Evolutionary conservation across 2,329 filamentous ascomycete species (phyloP).

Genomic region (Scedosporium minutisporum): DNA sequence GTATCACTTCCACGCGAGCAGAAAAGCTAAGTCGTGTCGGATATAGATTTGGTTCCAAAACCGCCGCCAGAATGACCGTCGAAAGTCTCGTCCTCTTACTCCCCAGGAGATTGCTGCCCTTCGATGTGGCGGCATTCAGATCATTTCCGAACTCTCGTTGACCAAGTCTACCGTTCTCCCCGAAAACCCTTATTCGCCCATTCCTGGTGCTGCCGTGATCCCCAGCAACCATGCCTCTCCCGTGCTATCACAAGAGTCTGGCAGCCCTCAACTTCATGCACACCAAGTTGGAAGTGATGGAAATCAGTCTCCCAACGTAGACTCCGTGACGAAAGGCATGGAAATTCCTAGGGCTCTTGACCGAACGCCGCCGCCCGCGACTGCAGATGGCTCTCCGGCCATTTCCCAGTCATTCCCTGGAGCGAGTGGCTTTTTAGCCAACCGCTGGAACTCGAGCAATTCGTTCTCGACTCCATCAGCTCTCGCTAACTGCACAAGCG

Average conservation of each 20-base stretch:
- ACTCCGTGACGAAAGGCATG: not conserved
- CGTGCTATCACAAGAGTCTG: not conserved
- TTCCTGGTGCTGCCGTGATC: not conserved
- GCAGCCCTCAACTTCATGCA: not conserved
- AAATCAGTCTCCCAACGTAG: not conserved
- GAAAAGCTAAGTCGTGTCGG: too few relatives aligned
- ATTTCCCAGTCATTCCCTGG: slow-evolving; percentile 31
- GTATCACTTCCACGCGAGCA: too few relatives aligned
- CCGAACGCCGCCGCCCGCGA: not conserved
- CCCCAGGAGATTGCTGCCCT: slow-evolving; percentile 63
- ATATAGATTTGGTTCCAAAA: slow-evolving; percentile 97
- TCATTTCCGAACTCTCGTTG: slow-evolving; percentile 34
- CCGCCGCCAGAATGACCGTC: slow-evolving; percentile 80
- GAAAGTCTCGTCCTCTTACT: slow-evolving; percentile 76
- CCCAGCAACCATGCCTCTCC: not conserved
- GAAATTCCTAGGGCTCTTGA: not conserved
- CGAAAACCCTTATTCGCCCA: slow-evolving; percentile 13
- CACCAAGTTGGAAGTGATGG: not conserved
- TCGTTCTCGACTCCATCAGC: slow-evolving; percentile 41
- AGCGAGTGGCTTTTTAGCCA: slow-evolving; percentile 42
- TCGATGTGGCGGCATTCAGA: slow-evolving; percentile 43
- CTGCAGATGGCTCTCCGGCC: slow-evolving; percentile 11
- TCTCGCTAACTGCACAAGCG: slow-evolving; percentile 19
- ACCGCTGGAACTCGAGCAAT: slow-evolving; percentile 45
- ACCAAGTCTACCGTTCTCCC: slow-evolving; percentile 14